Percentiles rank a stretch among this genome's conserved stretches.
Evolutionary conservation across 2,329 filamentous ascomycete species (phyloP).

Genomic region (Pseudopyrenochaeta lycopersici): DNA sequence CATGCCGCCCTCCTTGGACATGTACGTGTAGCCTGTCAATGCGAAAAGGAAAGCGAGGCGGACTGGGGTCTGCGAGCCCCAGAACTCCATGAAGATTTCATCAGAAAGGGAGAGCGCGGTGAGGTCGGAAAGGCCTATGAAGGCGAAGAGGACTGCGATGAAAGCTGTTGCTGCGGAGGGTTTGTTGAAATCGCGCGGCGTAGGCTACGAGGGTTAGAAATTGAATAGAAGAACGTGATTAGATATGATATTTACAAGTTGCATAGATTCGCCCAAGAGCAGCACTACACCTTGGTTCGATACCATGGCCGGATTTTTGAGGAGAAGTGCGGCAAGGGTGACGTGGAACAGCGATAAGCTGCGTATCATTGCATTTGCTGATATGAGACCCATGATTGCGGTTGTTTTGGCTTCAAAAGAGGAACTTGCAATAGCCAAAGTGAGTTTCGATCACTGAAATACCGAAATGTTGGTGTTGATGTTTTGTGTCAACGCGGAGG

Average conservation of each 20-base stretch:
- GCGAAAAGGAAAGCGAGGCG: conserved; percentile 70
- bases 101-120: conserved; percentile 57
- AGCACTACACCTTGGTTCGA: conserved; percentile 83
- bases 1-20: conserved; percentile 64
- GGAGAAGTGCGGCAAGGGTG: conserved; percentile 83
- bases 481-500: conserved; percentile 18
- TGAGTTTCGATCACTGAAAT: neutral
- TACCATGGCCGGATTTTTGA: conserved; percentile 75
- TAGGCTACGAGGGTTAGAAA: conserved; percentile 59
- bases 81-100: conserved; percentile 55
- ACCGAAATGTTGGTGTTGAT: neutral
- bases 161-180: conserved; percentile 74
- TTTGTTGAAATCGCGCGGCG: conserved; percentile 72
- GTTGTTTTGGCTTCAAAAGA: neutral
- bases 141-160: conserved; percentile 73
- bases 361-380: conserved; percentile 81
- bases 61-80: conserved; percentile 66
- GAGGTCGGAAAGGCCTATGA: conserved; percentile 62
- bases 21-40: conserved; percentile 71
- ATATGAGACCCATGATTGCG: conserved; percentile 78
- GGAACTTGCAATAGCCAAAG: neutral
- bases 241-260: conserved; percentile 67
- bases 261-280: conserved; percentile 83
- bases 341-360: conserved; percentile 85
- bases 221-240: neutral